Conservation (phyloP, 2,329 filamentous ascomycete genomes). For the Davidsoniella eucalypti region DNA sequence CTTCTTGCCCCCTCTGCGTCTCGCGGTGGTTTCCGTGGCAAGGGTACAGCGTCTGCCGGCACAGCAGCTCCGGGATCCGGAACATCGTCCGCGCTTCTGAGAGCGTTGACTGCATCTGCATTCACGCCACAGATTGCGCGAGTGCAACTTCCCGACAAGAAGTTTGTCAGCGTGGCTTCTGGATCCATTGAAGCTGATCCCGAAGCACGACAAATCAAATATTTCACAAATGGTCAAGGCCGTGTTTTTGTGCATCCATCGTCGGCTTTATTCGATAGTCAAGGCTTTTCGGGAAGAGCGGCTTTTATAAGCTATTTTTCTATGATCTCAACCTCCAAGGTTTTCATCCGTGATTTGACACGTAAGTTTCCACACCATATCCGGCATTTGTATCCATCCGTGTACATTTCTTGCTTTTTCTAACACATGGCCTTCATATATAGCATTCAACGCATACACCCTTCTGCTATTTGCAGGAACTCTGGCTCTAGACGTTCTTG, state of each 20-base stretch:
- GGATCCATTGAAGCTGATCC: slow-evolving; percentile 88
- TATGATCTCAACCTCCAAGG: slow-evolving; percentile 81
- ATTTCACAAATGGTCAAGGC: slow-evolving; percentile 71
- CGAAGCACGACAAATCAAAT: slow-evolving; percentile 81
- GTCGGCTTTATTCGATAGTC: slow-evolving; percentile 70
- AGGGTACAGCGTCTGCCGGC: slow-evolving; percentile 17
- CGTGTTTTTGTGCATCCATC: slow-evolving; percentile 87
- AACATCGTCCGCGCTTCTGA: slow-evolving; percentile 33
- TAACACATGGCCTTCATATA: not conserved
- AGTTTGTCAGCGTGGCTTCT: slow-evolving; percentile 73
- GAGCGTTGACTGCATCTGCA: slow-evolving; percentile 54
- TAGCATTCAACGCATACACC: slow-evolving; percentile 76
- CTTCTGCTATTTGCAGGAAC: slow-evolving; percentile 75
- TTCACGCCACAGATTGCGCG: slow-evolving; percentile 78
- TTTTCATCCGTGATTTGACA: slow-evolving; percentile 81
- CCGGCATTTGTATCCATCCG: not conserved
- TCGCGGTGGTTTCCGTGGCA: slow-evolving; percentile 13
- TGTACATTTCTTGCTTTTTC: not conserved
- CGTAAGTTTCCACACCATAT: slow-evolving; percentile 37
- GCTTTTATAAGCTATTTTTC: slow-evolving; percentile 79
- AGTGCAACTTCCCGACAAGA: slow-evolving; percentile 89
- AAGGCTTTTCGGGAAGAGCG: slow-evolving; percentile 58
- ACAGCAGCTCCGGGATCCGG: too few species aligned
- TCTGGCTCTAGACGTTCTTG: slow-evolving; percentile 73
- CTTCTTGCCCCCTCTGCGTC: slow-evolving; percentile 37